Evolutionary conservation across 164 flowering plant species (phyloP).

Genomic region (Umbellularia californica): DNA sequence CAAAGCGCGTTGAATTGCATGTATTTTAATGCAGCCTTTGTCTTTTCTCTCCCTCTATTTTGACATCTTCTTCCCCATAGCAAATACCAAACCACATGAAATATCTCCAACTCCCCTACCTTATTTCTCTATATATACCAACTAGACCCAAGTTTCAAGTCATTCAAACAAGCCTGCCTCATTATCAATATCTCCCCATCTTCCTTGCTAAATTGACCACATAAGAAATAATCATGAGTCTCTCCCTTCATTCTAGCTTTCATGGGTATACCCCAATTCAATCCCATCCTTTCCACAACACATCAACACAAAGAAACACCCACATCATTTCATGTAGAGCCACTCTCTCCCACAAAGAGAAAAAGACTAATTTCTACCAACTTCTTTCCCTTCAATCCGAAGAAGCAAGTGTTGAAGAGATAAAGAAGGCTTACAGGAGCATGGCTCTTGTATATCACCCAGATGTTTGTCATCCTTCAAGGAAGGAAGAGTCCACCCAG

Average conservation of each 20-base stretch:
- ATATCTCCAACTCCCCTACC: not conserved
- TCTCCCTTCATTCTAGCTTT: not conserved
- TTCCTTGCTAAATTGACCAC: not conserved
- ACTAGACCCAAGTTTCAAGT: not conserved
- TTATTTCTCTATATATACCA: not conserved
- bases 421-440: conserved; percentile 32
- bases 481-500: conserved; percentile 27
- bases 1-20: not conserved
- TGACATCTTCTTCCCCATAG: not conserved
- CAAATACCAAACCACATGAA: not conserved
- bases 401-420: conserved; percentile 24
- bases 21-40: no score
- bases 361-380: conserved; percentile 10
- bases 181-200: not conserved
- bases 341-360: not conserved
- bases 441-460: conserved; percentile 35
- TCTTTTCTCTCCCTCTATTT: not conserved
- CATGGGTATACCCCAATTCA: not conserved
- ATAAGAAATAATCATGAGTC: not conserved
- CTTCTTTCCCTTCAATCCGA: conserved; percentile 24
- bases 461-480: conserved; percentile 27
- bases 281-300: not conserved
- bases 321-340: conserved; percentile 10
- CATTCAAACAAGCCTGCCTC: not conserved
- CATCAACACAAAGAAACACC: not conserved